Evolutionary conservation across 2,329 filamentous ascomycete genomes (phyloP).

Genomic region (Achaetomium macrosporum): DNA sequence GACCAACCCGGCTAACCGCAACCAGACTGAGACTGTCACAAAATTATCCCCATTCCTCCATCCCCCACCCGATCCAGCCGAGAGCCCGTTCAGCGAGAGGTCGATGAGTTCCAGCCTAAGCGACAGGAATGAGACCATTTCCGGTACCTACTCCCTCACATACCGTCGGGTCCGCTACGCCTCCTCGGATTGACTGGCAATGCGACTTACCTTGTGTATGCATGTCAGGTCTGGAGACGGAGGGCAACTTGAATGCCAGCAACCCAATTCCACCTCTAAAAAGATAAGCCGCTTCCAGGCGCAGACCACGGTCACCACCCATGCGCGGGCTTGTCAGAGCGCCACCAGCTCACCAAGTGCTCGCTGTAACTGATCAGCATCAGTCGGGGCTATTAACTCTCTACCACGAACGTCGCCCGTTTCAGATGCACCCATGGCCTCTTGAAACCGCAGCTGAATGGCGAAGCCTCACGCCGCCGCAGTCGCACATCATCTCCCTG

Average conservation of each 20-base stretch:
- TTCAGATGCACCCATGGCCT: constrained; percentile 3
- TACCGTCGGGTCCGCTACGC: neutral
- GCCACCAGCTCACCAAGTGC: neutral
- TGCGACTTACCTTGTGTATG: constrained; percentile 3
- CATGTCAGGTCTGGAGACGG: neutral
- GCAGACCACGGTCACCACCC: no score
- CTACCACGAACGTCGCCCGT: constrained; percentile 1
- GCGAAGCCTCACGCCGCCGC: neutral
- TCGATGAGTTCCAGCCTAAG: neutral
- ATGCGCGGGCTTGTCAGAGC: neutral
- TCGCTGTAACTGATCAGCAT: constrained; percentile 10
- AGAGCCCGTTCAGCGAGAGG: neutral
- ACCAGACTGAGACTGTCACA: neutral
- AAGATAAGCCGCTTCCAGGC: no score
- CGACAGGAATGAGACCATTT: constrained; percentile 12
- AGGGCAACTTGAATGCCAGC: no score
- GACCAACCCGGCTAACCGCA: constrained; percentile 15
- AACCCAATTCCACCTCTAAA: no score
- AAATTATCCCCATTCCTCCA: neutral
- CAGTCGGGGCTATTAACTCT: neutral
- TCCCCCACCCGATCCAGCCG: constrained; percentile 5
- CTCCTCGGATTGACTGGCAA: constrained; percentile 1
- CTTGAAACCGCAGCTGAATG: neutral
- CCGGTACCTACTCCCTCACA: neutral
- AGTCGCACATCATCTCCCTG: neutral